Base-by-base conservation (phyloP, 495 filamentous ascomycete species). In the Annulohypoxylon nitens region DNA sequence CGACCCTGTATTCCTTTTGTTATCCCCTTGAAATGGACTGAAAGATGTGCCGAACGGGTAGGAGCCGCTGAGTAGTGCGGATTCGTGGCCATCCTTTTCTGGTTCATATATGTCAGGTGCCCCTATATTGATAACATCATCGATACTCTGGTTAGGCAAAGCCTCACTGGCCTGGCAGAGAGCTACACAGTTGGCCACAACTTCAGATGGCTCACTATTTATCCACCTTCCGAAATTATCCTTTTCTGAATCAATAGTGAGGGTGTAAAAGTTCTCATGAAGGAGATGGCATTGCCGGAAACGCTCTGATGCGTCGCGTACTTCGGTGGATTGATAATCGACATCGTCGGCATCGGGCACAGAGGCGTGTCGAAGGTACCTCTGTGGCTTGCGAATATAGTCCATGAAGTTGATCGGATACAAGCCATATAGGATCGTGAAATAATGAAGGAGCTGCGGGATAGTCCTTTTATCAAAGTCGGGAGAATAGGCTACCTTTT, bases 351-450 rank as follows among this genome's bases (percentile, higher is more conserved):
- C 86, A 58, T 88, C 88, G 39, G 86, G 78, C 63, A 87, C 87
- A 53, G 89, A 83, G 6, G 87, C 86, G 72, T 89, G 86, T 43
- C 90, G 87, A 2, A 94, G 80, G 67, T 89, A 93, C 73, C 89
- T 86, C 39, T 91, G 87, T 2, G 92, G 91, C 71, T 94, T 93
- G 25, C 91, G 85, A 51, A 94, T 90, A 79, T 92, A 94, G 71
- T 88, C 88, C 83, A 90, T 86, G 76, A 94, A 90, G 75, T 93
- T 93, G 67, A 93, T 87, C n/a, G 92, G 92, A 69, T 93, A 94
- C 8, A 94, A 81, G 11, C 92, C 92, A 67, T 94, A 94, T 2
- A 94, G 82, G 48, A 92, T 88, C 8, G 93, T 89, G 85, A 97
- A 89, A 85, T 97, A 87, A 75, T 93, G 78, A 74, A 90, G 73